Base-by-base conservation (phyloP, 1,284 basidiomycete genomes). In the Coniophora puteana region DNA sequence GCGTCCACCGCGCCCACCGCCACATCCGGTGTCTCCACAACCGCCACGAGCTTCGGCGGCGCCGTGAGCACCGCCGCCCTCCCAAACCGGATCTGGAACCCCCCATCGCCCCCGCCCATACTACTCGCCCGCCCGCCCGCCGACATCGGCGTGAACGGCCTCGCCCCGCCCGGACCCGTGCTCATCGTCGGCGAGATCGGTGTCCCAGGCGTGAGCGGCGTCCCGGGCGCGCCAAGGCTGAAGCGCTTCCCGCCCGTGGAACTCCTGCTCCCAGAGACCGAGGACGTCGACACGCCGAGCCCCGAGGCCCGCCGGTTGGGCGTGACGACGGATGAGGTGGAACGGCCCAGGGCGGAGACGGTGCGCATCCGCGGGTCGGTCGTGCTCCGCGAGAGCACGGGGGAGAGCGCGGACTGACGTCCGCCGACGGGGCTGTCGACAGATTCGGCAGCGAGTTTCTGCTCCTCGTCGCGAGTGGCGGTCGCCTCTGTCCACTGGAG, bases 401-500 rank as follows among this genome's bases (percentile, higher is more conserved):
- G 45, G 18, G 54, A 44, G 4, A 54, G 48, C 8, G 49, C 51
- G 26, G 59, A 49, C 22, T 57, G 45, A 27, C 45, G 55, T 16
- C 43, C 43, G 29, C 23, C 46, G 42, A 46, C 49, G 24, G 56
- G 58, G 14, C 52, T 63, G 17, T 39, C 31, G 7, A 39, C 33
- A 3, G 39, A 38, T 24, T 55, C 58, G 3, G 51, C 46, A 10
- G 46, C 49, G 16, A 48, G 51, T 29, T 57, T 53, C 26, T 56
- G 48, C 36, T 50, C 56, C 16, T 66, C 67, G 24, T 78, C 74
- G 13, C 74, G n/a, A n/a, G n/a, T n/a, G n/a, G n/a, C n/a, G n/a
- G n/a, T n/a, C n/a, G n/a, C 76, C 60, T 92, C 87, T 44, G 80
- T 81, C 91, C 92, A 94, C 61, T 91, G 84, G 3, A 94, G 68